A percentile compares a stretch with the other conserved stretches of the same genome.
These are phyloP conservation scores for Coemansia sp. DNA, from an alignment of 192 early-diverging fungal species.

Conservation along the genomic window DNA sequence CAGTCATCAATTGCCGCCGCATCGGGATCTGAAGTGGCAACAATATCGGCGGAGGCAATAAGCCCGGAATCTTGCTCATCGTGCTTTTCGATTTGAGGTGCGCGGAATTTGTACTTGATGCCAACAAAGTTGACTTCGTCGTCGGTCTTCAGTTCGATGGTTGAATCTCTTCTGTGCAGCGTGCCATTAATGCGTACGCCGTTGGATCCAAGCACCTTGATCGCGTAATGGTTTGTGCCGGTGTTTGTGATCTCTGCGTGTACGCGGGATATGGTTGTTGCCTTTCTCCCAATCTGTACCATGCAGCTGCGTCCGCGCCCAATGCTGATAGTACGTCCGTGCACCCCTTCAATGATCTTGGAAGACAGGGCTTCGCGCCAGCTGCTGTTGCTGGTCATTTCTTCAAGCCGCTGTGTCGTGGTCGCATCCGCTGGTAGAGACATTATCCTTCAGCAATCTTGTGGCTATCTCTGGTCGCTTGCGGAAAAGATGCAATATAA, in stretches of 20 bases:
- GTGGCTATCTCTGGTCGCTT: conserved; percentile 1
- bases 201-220: conserved; percentile 46
- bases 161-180: conserved; percentile 28
- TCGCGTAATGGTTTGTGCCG: conserved; percentile 17
- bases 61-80: not conserved
- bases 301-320: conserved; percentile 46
- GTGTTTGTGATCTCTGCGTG: conserved; percentile 38
- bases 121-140: conserved; percentile 57
- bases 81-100: conserved; percentile 2
- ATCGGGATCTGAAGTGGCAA: not conserved
- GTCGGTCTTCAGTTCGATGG: conserved; percentile 21
- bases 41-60: no score
- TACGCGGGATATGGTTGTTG: conserved; percentile 46
- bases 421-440: not conserved
- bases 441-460: not conserved
- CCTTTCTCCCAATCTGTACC: conserved; percentile 39
- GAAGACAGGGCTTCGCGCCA: conserved; percentile 34
- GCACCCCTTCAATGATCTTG: conserved; percentile 41
- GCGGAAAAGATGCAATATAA: no score
- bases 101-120: conserved; percentile 46
- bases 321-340: conserved; percentile 32
- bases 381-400: not conserved
- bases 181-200: conserved; percentile 51
- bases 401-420: not conserved
- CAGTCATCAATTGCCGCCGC: conserved; percentile 26